Base-by-base conservation (phyloP, 202 grass and related monocot genomes). In the Zizania palustris region DNA sequence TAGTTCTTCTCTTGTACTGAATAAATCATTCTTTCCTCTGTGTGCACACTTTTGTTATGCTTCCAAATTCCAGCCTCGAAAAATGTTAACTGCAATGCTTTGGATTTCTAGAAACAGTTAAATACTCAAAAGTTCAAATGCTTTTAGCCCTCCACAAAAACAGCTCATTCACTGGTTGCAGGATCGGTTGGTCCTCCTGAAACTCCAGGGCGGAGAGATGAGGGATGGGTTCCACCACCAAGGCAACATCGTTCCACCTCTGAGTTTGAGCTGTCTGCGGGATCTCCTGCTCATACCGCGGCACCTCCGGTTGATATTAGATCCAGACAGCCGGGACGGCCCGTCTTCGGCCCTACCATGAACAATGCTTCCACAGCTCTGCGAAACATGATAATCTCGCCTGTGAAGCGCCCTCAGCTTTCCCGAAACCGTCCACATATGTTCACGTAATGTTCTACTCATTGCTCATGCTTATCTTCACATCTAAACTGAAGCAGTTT, bases 121-220 rank as follows among this genome's bases (percentile, higher is more conserved):
- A 55, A 55, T 20, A 8, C 20, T 4, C 19, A 20, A 20, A 54
- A 55, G 51, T 55, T 55, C 39, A 70, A 74, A 45, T 67, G 18
- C 46, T 75, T 74, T 85, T 88, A 86, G 71, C 80, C 74, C 71
- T 92, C 83, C 82, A 75, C 78, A 84, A 92, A 84, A 82, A 85
- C 90, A 93, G 83, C 79, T 97, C 67, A 93, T 93, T 97, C 78
- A 97, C 82, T 92, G 81, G 75, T 85, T 87, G 75, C 87, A 92
- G 87, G 65, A 64, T 85, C 75, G 72, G 82, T 89, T 87, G 83
- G 84, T 82, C 85, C 85, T 89, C 88, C 85, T 85, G 75, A 93
- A 93, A 97, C 93, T 85, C 84, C 93, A 97, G 88, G 93, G 39
- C 64, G 72, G 76, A 84, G 90, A 89, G 83, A 90, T 7, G 88